These are phyloP conservation scores for Rhytidhysteron rufulum DNA, from an alignment of 2,329 filamentous ascomycete species.

Conservation along the genomic window DNA sequence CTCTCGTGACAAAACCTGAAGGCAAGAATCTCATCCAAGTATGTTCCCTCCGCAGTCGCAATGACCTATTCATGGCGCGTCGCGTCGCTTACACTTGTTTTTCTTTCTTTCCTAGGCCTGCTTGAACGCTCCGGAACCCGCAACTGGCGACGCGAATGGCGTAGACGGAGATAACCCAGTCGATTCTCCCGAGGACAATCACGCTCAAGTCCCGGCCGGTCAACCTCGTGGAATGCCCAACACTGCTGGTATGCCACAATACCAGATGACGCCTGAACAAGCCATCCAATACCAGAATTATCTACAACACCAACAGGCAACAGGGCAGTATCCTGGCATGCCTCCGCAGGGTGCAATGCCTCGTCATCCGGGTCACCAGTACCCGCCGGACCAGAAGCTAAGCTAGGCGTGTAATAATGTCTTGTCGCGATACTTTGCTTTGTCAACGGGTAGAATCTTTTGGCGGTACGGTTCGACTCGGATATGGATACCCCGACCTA, in stretches of 20 bases:
- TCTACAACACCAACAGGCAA: slow-evolving; percentile 62
- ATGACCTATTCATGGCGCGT: slow-evolving; percentile 10
- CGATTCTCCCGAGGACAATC: slow-evolving; percentile 89
- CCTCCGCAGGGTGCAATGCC: slow-evolving; percentile 74
- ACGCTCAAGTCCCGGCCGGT: slow-evolving; percentile 70
- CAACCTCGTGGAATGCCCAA: slow-evolving; percentile 64
- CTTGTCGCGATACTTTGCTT: slow-evolving; percentile 17
- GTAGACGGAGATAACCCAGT: slow-evolving; percentile 53
- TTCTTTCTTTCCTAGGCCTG: no score
- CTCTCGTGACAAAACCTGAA: slow-evolving; percentile 95
- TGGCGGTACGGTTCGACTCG: slow-evolving; percentile 26
- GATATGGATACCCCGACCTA: slow-evolving; percentile 37
- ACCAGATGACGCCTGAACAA: slow-evolving; percentile 63
- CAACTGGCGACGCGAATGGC: slow-evolving; percentile 66
- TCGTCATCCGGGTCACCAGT: slow-evolving; percentile 57
- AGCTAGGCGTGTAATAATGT: slow-evolving; percentile 27
- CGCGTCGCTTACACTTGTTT: slow-evolving; percentile 32
- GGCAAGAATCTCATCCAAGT: slow-evolving; percentile 99
- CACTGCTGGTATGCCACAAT: slow-evolving; percentile 61
- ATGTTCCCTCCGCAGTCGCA: slow-evolving; percentile 30
- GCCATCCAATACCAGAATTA: slow-evolving; percentile 84
- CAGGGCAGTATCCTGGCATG: slow-evolving; percentile 70
- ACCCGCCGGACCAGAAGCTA: slow-evolving; percentile 57
- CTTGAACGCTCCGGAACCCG: slow-evolving; percentile 90
- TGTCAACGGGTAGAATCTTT: slow-evolving; percentile 20